phyloP scores from a whole-genome alignment of 768 basidiomycete genomes.

The Phanerodontia chrysosporium region DNA sequence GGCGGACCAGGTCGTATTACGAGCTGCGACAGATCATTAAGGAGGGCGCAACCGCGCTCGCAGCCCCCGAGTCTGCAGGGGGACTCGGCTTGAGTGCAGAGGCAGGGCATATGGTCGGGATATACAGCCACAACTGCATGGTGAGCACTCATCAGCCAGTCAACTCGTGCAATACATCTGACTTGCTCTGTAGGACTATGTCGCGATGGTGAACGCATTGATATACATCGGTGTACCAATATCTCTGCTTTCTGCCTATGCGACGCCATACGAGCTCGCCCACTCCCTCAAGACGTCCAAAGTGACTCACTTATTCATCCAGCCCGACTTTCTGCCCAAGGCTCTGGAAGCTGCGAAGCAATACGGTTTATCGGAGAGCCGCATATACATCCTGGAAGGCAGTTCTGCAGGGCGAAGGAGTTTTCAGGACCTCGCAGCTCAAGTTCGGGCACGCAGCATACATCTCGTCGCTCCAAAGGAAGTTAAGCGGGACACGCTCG shows the following conservation, averaged over 20 bases:
- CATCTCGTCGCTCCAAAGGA: constrained; percentile 40
- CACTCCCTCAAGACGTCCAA: constrained; percentile 45
- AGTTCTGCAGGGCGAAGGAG: constrained; percentile 35
- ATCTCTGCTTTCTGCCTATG: constrained; percentile 47
- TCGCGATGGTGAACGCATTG: constrained; percentile 45
- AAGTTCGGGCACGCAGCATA: constrained; percentile 32
- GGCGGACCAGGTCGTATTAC: constrained; percentile 7
- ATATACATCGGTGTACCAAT: constrained; percentile 49
- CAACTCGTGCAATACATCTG: too few species aligned
- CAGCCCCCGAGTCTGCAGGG: neutral
- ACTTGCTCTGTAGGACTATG: constrained; percentile 42
- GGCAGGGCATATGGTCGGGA: constrained; percentile 58
- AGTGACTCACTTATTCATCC: constrained; percentile 51
- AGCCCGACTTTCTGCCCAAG: constrained; percentile 38
- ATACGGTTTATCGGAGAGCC: constrained; percentile 31
- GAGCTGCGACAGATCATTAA: constrained; percentile 7
- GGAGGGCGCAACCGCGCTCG: constrained; percentile 15
- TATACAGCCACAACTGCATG: constrained; percentile 65
- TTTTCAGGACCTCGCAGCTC: constrained; percentile 41
- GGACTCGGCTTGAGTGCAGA: constrained; percentile 19
- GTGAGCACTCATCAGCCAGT: constrained; percentile 33
- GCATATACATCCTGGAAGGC: constrained; percentile 49
- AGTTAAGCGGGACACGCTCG: constrained; percentile 50
- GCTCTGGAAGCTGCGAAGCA: constrained; percentile 36
- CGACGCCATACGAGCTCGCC: constrained; percentile 53